A percentile compares a stretch with the other conserved stretches of the same genome.
These are phyloP conservation scores for Staphylotrichum longicolle DNA, from an alignment of 495 filamentous ascomycete species.

Conservation along the genomic window DNA sequence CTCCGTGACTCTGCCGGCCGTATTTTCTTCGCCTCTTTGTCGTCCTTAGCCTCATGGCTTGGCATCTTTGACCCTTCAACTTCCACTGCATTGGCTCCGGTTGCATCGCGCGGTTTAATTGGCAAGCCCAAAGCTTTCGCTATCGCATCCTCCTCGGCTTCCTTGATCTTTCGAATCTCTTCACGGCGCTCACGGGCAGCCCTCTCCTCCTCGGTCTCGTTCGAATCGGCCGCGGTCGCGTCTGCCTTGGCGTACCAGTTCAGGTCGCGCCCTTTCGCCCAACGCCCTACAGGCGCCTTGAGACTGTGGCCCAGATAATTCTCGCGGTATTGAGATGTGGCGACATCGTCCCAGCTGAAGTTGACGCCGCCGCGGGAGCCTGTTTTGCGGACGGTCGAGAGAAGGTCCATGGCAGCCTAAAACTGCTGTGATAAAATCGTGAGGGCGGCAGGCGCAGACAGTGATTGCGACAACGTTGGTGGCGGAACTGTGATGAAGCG, in stretches of 20 bases:
- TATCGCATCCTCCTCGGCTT: constrained; percentile 90
- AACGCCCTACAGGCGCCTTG: constrained; percentile 94
- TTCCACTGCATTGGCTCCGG: constrained; percentile 51
- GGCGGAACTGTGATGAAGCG: too few species aligned
- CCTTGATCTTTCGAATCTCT: constrained; percentile 78
- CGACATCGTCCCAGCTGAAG: constrained; percentile 96
- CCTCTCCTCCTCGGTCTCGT: constrained; percentile 60
- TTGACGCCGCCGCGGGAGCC: constrained; percentile 91
- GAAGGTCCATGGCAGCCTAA: constrained; percentile 72
- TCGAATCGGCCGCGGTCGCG: constrained; percentile 40
- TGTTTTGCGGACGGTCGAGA: constrained; percentile 87
- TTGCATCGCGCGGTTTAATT: constrained; percentile 50
- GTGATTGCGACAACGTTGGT: too few species aligned
- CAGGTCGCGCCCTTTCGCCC: constrained; percentile 87
- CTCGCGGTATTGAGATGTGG: constrained; percentile 80
- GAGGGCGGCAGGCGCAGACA: too few species aligned
- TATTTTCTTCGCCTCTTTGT: constrained; percentile 16
- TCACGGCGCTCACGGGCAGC: constrained; percentile 67
- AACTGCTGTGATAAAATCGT: neutral
- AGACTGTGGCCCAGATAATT: constrained; percentile 96
- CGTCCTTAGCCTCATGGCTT: constrained; percentile 14
- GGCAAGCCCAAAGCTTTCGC: constrained; percentile 77
- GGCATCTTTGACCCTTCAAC: constrained; percentile 33
- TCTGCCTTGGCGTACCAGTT: constrained; percentile 83
- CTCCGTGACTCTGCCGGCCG: constrained; percentile 27